Percentiles rank a stretch among this genome's conserved stretches.
phyloP scores from a whole-genome alignment of 1,284 basidiomycete genomes.

The Trametes pubescens region DNA sequence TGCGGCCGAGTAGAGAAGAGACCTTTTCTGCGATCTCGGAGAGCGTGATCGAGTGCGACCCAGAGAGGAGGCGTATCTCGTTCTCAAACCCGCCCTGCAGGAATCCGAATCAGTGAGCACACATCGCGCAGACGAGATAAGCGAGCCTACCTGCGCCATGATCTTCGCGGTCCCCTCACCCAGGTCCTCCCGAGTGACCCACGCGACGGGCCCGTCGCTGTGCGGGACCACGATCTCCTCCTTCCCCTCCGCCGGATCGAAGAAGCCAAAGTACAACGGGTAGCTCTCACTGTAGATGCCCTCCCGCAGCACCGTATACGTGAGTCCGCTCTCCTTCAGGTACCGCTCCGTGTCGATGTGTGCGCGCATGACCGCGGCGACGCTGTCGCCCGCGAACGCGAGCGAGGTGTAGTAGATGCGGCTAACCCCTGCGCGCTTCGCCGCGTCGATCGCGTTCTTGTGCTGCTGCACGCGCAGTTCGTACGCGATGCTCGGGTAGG shows the following conservation, averaged over 20 bases:
- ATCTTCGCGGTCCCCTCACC: slow-evolving; percentile 46
- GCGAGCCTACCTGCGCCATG: slow-evolving; percentile 35
- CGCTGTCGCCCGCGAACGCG: slow-evolving; percentile 44
- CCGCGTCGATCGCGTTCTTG: slow-evolving; percentile 49
- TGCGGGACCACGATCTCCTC: slow-evolving; percentile 40
- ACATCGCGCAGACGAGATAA: not conserved
- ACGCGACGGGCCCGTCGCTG: slow-evolving; percentile 44
- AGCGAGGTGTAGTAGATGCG: slow-evolving; percentile 52
- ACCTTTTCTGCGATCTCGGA: slow-evolving; percentile 35
- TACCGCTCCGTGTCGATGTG: slow-evolving; percentile 49
- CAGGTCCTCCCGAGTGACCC: slow-evolving; percentile 44
- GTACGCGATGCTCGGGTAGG: slow-evolving; percentile 47
- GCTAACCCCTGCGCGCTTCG: slow-evolving; percentile 42
- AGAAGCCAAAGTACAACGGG: slow-evolving; percentile 47
- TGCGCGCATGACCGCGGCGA: slow-evolving; percentile 47
- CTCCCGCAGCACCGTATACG: slow-evolving; percentile 48
- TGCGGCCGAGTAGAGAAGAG: slow-evolving; percentile 34
- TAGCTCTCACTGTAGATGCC: slow-evolving; percentile 50
- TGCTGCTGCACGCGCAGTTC: slow-evolving; percentile 44
- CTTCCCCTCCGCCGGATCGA: slow-evolving; percentile 31
- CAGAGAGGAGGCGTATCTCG: slow-evolving; percentile 41
- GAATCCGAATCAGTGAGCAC: not conserved
- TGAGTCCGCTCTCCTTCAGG: slow-evolving; percentile 46
- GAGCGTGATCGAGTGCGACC: slow-evolving; percentile 39
- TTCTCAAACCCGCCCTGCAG: slow-evolving; percentile 40